These are phyloP conservation scores for Populus hybrid DNA, from an alignment of 441 rosid genomes.

Conservation along the genomic window DNA sequence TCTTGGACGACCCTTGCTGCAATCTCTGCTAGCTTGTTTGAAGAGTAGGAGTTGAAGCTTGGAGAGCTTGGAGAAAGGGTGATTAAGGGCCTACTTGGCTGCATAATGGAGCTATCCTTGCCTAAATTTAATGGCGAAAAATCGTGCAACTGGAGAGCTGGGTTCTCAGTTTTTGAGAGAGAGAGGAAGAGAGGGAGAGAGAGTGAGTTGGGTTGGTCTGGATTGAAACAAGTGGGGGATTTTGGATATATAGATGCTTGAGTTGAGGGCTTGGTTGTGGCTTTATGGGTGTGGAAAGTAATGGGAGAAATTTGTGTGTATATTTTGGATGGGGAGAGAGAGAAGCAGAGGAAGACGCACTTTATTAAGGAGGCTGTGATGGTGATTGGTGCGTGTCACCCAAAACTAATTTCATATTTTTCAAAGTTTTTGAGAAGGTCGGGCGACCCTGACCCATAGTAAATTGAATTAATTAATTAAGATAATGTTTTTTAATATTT, in stretches of 20 bases:
- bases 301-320: not conserved
- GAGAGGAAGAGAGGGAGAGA: not conserved
- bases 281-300: not conserved
- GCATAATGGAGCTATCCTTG: slow-evolving; percentile 29
- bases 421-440: too few species aligned
- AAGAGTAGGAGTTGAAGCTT: slow-evolving; percentile 49
- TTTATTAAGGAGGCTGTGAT: too few species aligned
- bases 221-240: not conserved
- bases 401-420: too few species aligned
- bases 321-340: not conserved
- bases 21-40: slow-evolving; percentile 55
- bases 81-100: slow-evolving; percentile 31
- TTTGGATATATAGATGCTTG: not conserved
- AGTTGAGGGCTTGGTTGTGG: not conserved
- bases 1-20: slow-evolving; percentile 73
- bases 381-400: too few species aligned
- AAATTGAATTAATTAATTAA: not conserved
- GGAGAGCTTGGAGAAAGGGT: slow-evolving; percentile 53
- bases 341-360: not conserved
- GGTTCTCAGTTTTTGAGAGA: not conserved
- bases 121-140: not conserved
- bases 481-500: too few species aligned
- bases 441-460: not conserved
- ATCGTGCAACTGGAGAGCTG: not conserved
- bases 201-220: not conserved